Evolutionary conservation across 1,139 yeast genomes (phyloP).

Genomic region (Scheffersomyces insectosa): DNA sequence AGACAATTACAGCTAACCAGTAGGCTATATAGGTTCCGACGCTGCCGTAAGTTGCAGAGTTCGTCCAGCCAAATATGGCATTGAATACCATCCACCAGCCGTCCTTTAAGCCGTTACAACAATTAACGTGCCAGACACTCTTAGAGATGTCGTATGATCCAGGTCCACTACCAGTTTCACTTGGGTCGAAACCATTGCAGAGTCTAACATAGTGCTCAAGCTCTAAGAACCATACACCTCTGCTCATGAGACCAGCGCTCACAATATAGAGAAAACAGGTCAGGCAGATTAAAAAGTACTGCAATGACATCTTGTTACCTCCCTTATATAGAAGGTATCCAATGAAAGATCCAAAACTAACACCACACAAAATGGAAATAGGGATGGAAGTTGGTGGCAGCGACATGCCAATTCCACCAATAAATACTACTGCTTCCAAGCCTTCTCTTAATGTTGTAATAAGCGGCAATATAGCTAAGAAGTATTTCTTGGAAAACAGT

Average conservation of each 20-base stretch:
- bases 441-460: constrained; percentile 52
- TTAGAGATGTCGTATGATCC: constrained; percentile 45
- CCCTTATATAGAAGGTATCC: constrained; percentile 42
- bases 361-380: constrained; percentile 36
- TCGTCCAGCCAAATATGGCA: constrained; percentile 51
- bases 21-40: constrained; percentile 38
- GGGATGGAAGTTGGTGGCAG: constrained; percentile 41
- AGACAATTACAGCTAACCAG: constrained; percentile 33
- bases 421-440: constrained; percentile 48
- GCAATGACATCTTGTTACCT: constrained; percentile 44
- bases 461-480: constrained; percentile 44
- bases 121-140: constrained; percentile 53
- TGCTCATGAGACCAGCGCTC: constrained; percentile 48
- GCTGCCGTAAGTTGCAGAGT: constrained; percentile 50
- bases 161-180: constrained; percentile 51
- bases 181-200: constrained; percentile 47
- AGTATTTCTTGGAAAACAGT: constrained; percentile 32
- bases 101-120: constrained; percentile 47
- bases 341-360: constrained; percentile 32
- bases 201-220: constrained; percentile 40
- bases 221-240: constrained; percentile 50
- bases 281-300: constrained; percentile 40
- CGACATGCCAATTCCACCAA: constrained; percentile 49
- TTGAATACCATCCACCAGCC: constrained; percentile 52
- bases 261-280: constrained; percentile 46